Evolutionary conservation across 108 stramenopile genomes (phyloP).

Genomic region (Parietichytrium sp.): DNA sequence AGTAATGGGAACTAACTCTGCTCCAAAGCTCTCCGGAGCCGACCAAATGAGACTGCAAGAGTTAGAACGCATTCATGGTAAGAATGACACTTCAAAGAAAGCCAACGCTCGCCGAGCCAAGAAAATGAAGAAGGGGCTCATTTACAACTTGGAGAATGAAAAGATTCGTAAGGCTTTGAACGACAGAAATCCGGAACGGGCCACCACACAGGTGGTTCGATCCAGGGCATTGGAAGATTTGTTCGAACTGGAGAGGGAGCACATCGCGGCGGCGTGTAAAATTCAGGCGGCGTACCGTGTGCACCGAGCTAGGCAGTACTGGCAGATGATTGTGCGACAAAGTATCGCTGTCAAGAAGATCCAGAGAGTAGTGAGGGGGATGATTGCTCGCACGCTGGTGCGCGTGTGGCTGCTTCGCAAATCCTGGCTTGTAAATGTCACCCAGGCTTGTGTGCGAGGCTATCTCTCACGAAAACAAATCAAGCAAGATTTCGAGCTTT

Average conservation of each 20-base stretch:
- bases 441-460: conserved; percentile 25
- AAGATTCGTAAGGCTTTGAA: not conserved
- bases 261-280: not conserved
- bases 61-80: no score
- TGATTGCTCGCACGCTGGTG: not conserved
- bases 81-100: no score
- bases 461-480: not conserved
- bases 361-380: not conserved
- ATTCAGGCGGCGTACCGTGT: not conserved
- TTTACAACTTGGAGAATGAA: conserved; percentile 1
- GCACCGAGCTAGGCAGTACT: not conserved
- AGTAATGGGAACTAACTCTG: no score
- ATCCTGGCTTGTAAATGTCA: conserved; percentile 12
- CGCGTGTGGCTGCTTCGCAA: conserved; percentile 22
- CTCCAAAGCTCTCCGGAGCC: no score
- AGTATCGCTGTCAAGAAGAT: not conserved
- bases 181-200: not conserved
- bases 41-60: no score
- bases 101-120: no score
- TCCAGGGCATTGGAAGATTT: not conserved
- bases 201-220: not conserved
- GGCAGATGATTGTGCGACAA: not conserved
- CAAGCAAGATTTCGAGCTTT: not conserved
- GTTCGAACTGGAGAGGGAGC: conserved; percentile 31
- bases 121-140: not conserved